Base-by-base conservation (phyloP, 176 grass and related monocot genomes). In the Calamus simplicifolius region DNA sequence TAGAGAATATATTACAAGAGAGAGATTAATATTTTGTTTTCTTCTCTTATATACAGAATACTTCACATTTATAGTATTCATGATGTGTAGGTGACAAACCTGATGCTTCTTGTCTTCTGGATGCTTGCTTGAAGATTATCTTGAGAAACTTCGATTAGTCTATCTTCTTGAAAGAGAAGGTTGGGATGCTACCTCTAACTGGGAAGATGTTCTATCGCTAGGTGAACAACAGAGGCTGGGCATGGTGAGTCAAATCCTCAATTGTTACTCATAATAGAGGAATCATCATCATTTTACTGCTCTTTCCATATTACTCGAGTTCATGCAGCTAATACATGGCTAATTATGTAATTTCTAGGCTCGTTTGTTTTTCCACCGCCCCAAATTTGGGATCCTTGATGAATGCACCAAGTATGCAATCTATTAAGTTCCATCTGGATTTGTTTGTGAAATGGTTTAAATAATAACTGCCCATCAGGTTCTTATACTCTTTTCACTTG, bases 161-260 rank as follows among this genome's bases (percentile, higher is more conserved):
- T 97, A 97, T 71, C 93, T 97, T 81, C 75, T 97, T 56, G 87
- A 92, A 29, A 90, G 93, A 52, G 93, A 91, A 97, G 84, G 93
- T 12, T 97, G 87, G 93, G 84, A 97, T 80, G 82, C 93, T 70
- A 80, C 79, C 69, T 75, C 81, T 56, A 96, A 90, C 53, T 90
- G 91, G 87, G 93, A 97, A 79, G 84, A 97, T 67, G 72, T 88
- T 78, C 69, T 97, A 26, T 97, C 92, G 0, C 67, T 97, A 64
- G 92, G 92, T 62, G 92, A 97, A 57, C 92, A 97, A 56, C 92
- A 91, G 64, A 88, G 92, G 76, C 87, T 97, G 13, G 92, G 87
- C 69, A 97, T 97, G 92, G 92, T 97, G 19, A 70, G 79, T 79
- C 27, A 63, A 63, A 43, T 43, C 8, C 35, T 43, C 35, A 43